These are phyloP conservation scores for Malus hybrid DNA, from an alignment of 331 rosid genomes.

Conservation along the genomic window DNA sequence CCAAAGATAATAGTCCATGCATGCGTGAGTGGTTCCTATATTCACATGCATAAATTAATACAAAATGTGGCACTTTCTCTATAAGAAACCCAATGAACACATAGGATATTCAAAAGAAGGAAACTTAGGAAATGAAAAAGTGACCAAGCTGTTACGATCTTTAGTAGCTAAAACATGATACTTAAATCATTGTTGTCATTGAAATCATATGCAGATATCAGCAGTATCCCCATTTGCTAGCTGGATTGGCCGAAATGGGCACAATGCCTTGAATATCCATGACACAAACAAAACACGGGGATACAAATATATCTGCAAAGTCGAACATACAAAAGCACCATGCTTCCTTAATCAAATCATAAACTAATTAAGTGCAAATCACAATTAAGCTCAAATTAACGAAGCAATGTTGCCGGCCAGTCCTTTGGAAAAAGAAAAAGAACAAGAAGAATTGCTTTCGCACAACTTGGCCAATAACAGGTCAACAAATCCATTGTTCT, in stretches of 20 bases:
- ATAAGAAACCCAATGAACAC: not conserved
- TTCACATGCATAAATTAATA: not conserved
- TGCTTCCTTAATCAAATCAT: not conserved
- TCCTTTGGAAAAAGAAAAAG: conserved; percentile 9
- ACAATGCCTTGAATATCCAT: not conserved
- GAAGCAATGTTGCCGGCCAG: not conserved
- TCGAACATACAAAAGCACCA: not conserved
- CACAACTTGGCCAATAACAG: conserved; percentile 23
- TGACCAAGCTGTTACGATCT: not conserved
- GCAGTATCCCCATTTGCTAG: not conserved
- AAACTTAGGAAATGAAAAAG: not conserved
- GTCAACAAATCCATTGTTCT: conserved; percentile 15
- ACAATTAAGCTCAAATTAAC: not conserved
- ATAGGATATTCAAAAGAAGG: not conserved
- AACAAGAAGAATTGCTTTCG: conserved; percentile 17
- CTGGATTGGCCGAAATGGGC: not conserved
- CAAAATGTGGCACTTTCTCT: not conserved
- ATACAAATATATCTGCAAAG: not conserved
- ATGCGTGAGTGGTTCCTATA: no score
- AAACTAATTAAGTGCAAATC: not conserved
- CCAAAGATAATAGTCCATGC: no score
- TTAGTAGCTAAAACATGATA: not conserved
- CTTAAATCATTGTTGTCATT: not conserved
- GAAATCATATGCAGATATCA: not conserved
- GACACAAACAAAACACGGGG: not conserved